Evolutionary conservation across 805 yeast species (phyloP), one percentile per base, ranked within the genome.

Genomic region (Hanseniaspora meyeri): DNA sequence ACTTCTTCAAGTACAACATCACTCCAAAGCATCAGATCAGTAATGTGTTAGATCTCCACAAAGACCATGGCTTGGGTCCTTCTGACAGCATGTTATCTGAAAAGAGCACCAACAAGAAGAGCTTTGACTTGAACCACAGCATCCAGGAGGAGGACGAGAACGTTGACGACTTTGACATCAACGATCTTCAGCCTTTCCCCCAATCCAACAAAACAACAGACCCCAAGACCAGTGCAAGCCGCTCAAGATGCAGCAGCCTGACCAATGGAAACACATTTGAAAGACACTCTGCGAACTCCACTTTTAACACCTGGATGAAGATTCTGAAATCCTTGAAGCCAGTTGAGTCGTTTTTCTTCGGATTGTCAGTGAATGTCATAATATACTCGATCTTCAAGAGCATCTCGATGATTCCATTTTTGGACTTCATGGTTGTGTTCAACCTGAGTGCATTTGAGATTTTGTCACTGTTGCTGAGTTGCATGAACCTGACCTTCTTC

Each of bases 391-490:
- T 54, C 17, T 43, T 40, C 61, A 59, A 37, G 46, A 59, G 39
- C 38, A 56, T 46, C 46, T 46, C 45, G 50, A 47, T 47, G 17
- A 55, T 46, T 42, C 59, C 59, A 12, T 51, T 57, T 36, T 47
- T 51, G 32, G 59, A 57, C 32, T 36, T 49, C 10, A 47, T 51
- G 24, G 39, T 57, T 2, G 47, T 57, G 39, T 51, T 51, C 16
- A 57, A 57, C 17, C 43, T 57, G 40, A 57, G 59, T 47, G 59
- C 63, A 34, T 68, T 68, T 52, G 72, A 68, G 60, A 68, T 68
- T 14, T 62, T 64, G 5, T 62, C 70, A 12, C 50, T 68, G 50
- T 57, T 68, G 39, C 64, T 66, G 48, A 69, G 68, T 43, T 67
- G 68, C 36, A 61, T 65, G 57, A 65, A 64, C 19, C 51, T 67